Base-by-base conservation (phyloP, 208 protist genomes). In the Phytomonas sp. region DNA sequence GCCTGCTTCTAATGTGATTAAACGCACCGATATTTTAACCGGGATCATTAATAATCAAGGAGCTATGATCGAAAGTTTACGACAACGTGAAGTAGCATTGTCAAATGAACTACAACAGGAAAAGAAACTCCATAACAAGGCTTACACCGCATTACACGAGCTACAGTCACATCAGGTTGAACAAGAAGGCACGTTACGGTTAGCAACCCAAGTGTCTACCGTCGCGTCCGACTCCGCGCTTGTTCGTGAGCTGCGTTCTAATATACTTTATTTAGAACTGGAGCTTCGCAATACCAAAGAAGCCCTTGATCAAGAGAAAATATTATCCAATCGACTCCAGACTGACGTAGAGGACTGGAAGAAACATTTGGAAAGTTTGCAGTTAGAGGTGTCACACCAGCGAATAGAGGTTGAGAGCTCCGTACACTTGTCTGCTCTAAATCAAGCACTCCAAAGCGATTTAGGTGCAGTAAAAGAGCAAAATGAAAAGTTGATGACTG, bases 401-500 rank as follows among this genome's bases (percentile, higher is more conserved):
- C 80, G 89, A 62, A 73, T 72, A 8, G 83, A 94, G 56, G 74
- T 79, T 16, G 86, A 91, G 68, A 73, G 81, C 0, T 75, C 88
- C 6, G 72, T 80, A 69, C 76, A 81, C 23, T 67, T 92, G 29
- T 82, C 83, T 19, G 49, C 70, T 23, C 80, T 89, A 67, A 95
- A 93, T 72, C 80, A 89, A 64, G 74, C 64, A 7, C 76, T 95
- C 32, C 80, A 80, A 19, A 63, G 68, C 0, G 84, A 91, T 72
- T 67, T 94, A 16, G 80, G 78, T 34, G 77, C 76, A 12, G 64
- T 95, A 63, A 85, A 81, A 65, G 84, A 89, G 69, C 91, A 95
- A 75, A 92, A 93, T 64, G 83, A 94, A 49, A 84, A 89, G 56
- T 75, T 95, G n/a, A 71, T 93, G 59, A 40, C 86, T 40, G 91